Evolutionary conservation across 2,329 filamentous ascomycete genomes (phyloP).

Genomic region (Fusarium tricinctum): DNA sequence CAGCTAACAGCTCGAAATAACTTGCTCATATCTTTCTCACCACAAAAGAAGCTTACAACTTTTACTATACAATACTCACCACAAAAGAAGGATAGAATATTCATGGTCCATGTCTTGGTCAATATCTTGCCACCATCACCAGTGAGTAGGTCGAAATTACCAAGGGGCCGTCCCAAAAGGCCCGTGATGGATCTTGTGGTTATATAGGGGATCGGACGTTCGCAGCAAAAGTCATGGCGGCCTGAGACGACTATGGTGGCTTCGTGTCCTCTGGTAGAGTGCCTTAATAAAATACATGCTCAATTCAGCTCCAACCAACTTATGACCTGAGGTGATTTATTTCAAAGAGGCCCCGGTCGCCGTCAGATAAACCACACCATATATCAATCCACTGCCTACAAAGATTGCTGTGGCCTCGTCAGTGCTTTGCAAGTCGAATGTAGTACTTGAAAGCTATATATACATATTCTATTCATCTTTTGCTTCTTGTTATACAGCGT

Average conservation of each 20-base stretch:
- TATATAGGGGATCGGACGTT: constrained; percentile 40
- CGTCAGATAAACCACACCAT: constrained; percentile 47
- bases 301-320: constrained; percentile 48
- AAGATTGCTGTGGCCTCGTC: constrained; percentile 20
- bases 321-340: constrained; percentile 48
- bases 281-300: constrained; percentile 46
- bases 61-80: neutral
- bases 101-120: neutral
- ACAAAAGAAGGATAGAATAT: neutral
- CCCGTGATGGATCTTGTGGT: constrained; percentile 27
- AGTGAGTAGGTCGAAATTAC: constrained; percentile 17
- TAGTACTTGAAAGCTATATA: constrained; percentile 10
- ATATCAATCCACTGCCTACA: constrained; percentile 40
- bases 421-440: constrained; percentile 9
- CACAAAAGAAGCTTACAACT: neutral
- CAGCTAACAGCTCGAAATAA: constrained; percentile 30
- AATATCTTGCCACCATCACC: constrained; percentile 36
- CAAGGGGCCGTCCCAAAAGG: constrained; percentile 22
- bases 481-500: neutral
- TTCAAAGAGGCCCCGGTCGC: constrained; percentile 38
- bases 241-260: constrained; percentile 42
- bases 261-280: constrained; percentile 27
- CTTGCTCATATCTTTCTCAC: constrained; percentile 45
- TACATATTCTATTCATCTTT: constrained; percentile 4
- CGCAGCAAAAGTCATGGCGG: constrained; percentile 35